phyloP scores from a whole-genome alignment of 768 basidiomycete genomes.

The Cystofilobasidium capitatum region DNA sequence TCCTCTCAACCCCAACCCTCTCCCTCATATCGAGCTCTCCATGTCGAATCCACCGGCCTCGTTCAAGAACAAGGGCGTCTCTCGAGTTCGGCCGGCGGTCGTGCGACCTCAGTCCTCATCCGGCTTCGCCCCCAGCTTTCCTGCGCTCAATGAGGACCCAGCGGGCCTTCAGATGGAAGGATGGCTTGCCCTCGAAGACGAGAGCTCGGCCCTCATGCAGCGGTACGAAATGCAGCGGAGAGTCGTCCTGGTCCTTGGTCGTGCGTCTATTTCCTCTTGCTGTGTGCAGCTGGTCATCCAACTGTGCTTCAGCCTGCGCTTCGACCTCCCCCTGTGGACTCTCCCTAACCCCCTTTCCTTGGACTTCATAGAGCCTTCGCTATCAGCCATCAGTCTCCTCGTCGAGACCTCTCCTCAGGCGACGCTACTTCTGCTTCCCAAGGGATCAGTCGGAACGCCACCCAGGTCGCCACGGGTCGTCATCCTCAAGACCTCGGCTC shows the following conservation, averaged over 20 bases:
- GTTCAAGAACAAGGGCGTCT: background rate
- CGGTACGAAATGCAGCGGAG: background rate
- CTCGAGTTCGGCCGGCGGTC: background rate
- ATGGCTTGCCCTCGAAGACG: slow-evolving; percentile 5
- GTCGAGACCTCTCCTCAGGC: background rate
- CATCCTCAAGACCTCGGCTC: background rate
- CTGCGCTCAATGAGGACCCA: slow-evolving; percentile 1
- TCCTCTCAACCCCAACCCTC: too few relatives aligned
- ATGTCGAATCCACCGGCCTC: background rate
- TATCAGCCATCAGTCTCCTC: background rate
- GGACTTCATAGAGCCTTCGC: background rate
- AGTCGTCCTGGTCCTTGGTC: slow-evolving; percentile 6
- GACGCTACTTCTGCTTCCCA: background rate
- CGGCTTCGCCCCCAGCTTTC: background rate
- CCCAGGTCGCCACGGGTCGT: background rate
- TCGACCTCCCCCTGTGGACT: too few relatives aligned
- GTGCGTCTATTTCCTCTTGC: background rate
- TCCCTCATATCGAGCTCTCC: too few relatives aligned
- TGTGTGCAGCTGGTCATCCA: background rate
- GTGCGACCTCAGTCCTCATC: background rate
- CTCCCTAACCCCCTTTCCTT: background rate
- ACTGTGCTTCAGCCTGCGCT: background rate
- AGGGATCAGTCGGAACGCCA: background rate
- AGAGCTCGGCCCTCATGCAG: background rate
- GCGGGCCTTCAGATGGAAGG: background rate